Evolutionary conservation across 1,284 basidiomycete genomes (phyloP), one percentile per base, ranked within the genome.

Genomic region (Cutaneotrichosporon sp.): DNA sequence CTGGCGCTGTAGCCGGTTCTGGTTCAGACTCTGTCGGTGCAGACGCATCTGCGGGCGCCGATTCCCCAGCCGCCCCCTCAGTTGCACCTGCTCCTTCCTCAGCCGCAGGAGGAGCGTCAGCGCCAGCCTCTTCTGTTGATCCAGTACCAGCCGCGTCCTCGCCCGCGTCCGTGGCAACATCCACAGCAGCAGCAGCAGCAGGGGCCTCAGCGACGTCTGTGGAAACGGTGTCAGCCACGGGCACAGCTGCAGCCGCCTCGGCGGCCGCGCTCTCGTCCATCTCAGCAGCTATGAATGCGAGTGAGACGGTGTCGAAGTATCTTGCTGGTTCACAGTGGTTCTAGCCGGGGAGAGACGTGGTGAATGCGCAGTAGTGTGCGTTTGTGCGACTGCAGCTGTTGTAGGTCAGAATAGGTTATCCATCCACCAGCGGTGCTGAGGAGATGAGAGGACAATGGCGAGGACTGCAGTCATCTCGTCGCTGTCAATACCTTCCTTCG

Each of bases 381-480:
- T 18, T n/a, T 40, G 33, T 35, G 43, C 43, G 26, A 35, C 43
- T 45, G 43, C 43, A 45, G 33, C 43, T 44, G 43, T n/a, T 30
- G 14, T 23, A 7, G 33, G 43, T 45, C 43, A 20, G 43, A 35
- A 30, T 21, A 46, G 21, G 45, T 21, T 46, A 46, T 46, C 45
- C 45, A 46, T 46, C 45, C 45, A 38, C n/a, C 45, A 46, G 45
- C 45, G 21, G n/a, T 10, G 45, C 35, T 46, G 45, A 30, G 26
- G 26, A 30, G 26, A 7, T 30, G 26, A 30, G 26, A 30, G 26
- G 26, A 30, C 26, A 30, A 30, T 30, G 26, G 26, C 26, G 26
- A 30, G 26, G 10, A 30, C 26, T 30, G 26, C 10, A 7, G 26
- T 30, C 26, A 7, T 30, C 7, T 30, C 26, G 26, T 30, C 26